A percentile compares a stretch with the other conserved stretches of the same genome.
phyloP scores from a whole-genome alignment of 306 rosid species.

The Boehmeria nivea region DNA sequence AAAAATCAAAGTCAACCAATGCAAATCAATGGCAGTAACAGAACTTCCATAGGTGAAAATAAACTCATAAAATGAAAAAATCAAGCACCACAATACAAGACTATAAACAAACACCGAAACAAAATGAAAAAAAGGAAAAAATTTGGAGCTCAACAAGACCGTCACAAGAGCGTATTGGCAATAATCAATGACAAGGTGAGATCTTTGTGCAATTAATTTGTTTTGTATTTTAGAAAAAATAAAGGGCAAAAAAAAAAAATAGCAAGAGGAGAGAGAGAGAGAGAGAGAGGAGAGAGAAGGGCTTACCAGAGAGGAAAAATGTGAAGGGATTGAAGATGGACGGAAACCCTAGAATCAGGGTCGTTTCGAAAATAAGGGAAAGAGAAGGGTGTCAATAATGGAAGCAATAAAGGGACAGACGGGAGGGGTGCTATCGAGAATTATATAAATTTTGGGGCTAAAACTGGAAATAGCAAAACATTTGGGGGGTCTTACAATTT shows the following conservation, averaged over 20 bases:
- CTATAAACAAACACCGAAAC: neutral
- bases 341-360: constrained; percentile 40
- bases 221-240: too few relatives aligned
- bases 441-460: constrained; percentile 11
- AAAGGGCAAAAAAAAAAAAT: too few relatives aligned
- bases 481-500: constrained; percentile 2
- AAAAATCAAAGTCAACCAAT: constrained; percentile 17
- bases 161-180: neutral
- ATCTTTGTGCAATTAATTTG: constrained; percentile 6
- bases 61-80: neutral
- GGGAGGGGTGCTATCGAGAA: constrained; percentile 16
- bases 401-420: neutral
- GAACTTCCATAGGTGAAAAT: neutral
- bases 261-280: constrained; percentile 4
- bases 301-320: constrained; percentile 21
- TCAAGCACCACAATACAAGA: constrained; percentile 1
- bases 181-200: neutral
- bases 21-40: constrained; percentile 5
- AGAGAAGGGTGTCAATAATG: constrained; percentile 14
- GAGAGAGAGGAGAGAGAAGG: constrained; percentile 8
- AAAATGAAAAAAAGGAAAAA: neutral
- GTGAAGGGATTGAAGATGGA: constrained; percentile 17
- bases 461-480: neutral
- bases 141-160: neutral
- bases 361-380: constrained; percentile 25